phyloP scores from a whole-genome alignment of 176 grass and related monocot genomes.

The Cenchrus purpureus region DNA sequence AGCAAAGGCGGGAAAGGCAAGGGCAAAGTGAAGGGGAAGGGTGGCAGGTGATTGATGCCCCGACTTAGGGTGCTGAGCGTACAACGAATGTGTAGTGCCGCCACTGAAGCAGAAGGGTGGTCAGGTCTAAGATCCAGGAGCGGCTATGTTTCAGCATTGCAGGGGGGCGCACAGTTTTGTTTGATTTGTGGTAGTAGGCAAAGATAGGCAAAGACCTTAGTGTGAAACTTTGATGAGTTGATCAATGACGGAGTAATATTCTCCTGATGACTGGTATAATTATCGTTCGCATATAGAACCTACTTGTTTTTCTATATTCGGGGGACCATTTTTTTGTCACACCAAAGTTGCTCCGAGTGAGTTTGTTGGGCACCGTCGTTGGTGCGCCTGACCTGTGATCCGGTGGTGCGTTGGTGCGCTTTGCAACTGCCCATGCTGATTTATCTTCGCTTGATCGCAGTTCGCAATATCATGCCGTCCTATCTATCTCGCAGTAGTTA shows the following conservation, averaged over 20 bases:
- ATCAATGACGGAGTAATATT: neutral
- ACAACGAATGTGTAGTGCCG: neutral
- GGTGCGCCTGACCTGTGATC: too few species aligned
- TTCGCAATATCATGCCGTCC: too few species aligned
- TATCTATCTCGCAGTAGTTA: too few species aligned
- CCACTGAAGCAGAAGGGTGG: neutral
- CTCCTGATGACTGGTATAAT: neutral
- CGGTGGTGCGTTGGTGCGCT: too few species aligned
- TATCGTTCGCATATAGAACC: neutral
- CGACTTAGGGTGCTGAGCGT: too few species aligned
- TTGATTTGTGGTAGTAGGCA: neutral
- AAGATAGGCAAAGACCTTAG: neutral
- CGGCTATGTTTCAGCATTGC: neutral
- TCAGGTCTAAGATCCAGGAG: neutral
- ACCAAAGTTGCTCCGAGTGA: neutral
- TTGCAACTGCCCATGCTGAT: too few species aligned
- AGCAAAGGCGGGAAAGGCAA: constrained; percentile 34
- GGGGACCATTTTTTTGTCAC: neutral
- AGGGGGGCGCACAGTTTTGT: constrained; percentile 26
- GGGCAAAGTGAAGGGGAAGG: constrained; percentile 54
- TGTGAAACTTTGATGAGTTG: neutral
- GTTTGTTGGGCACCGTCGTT: neutral
- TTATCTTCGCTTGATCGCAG: too few species aligned
- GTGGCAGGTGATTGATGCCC: constrained; percentile 33
- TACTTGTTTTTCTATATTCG: neutral